Evolutionary conservation across 176 grass and related monocot species (phyloP).

Genomic region (Eremochloa ophiuroides): DNA sequence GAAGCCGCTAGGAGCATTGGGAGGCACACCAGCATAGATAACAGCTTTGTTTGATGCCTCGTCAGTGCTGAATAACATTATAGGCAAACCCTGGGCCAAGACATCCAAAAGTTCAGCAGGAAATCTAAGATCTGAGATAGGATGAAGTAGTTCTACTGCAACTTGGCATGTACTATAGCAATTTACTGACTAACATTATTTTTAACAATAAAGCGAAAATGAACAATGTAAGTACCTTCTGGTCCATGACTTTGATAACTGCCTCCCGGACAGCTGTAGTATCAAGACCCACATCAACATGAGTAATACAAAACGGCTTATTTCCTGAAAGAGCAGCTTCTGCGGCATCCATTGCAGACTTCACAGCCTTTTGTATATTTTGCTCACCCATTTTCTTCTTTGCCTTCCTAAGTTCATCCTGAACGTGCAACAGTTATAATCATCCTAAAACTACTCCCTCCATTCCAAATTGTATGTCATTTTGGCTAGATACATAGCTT

Average conservation of each 20-base stretch:
- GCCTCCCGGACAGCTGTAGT: conserved; percentile 78
- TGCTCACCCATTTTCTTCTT: conserved; percentile 91
- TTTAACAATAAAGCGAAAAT: background rate
- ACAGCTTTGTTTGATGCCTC: conserved; percentile 72
- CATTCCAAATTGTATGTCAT: background rate
- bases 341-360: conserved; percentile 53
- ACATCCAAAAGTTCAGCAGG: conserved; percentile 4
- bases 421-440: background rate
- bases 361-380: conserved; percentile 80
- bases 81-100: conserved; percentile 48
- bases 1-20: conserved; percentile 37
- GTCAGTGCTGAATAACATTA: conserved; percentile 89
- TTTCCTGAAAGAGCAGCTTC: conserved; percentile 65
- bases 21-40: conserved; percentile 69
- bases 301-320: conserved; percentile 56
- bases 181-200: background rate
- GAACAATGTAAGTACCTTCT: conserved; percentile 37
- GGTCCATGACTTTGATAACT: conserved; percentile 69
- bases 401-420: conserved; percentile 85
- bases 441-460: background rate
- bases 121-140: background rate
- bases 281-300: conserved; percentile 75
- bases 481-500: background rate
- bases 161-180: background rate
- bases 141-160: background rate